phyloP scores from a whole-genome alignment of 495 filamentous ascomycete genomes.

The Trichocladium uniseriatum region DNA sequence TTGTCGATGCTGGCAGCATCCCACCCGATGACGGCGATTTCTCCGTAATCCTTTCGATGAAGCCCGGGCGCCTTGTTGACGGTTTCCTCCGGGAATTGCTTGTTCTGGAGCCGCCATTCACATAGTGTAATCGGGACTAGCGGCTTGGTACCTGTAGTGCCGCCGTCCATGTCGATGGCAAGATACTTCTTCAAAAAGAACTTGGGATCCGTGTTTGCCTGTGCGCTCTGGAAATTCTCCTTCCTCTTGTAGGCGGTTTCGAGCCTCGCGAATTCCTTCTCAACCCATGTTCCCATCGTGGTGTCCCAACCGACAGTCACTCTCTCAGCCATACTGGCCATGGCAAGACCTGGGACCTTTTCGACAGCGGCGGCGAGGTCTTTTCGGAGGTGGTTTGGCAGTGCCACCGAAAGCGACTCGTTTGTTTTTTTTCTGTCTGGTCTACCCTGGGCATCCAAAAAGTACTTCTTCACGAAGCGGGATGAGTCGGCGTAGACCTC shows the following conservation, averaged over 20 bases:
- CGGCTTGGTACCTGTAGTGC: not conserved
- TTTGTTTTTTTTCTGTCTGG: constrained; percentile 6
- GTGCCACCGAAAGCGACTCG: not conserved
- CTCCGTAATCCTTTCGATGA: not conserved
- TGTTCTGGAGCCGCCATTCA: not conserved
- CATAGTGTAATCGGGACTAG: constrained; percentile 1
- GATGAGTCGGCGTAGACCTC: constrained; percentile 7
- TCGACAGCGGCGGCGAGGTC: not conserved
- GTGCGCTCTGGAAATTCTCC: not conserved
- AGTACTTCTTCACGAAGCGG: constrained; percentile 20
- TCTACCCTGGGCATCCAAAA: constrained; percentile 11
- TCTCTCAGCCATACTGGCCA: not conserved
- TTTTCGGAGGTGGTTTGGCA: not conserved
- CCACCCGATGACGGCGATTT: not conserved
- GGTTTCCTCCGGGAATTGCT: not conserved
- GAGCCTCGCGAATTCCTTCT: constrained; percentile 3
- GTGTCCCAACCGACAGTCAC: constrained; percentile 7
- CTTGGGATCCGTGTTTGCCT: constrained; percentile 5
- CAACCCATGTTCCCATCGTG: constrained; percentile 4
- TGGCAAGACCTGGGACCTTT: constrained; percentile 1
- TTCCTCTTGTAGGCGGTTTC: not conserved
- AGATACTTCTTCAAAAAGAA: constrained; percentile 10
- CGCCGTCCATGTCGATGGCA: not conserved
- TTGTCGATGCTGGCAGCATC: not conserved
- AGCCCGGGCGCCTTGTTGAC: not conserved